Base-by-base conservation (phyloP, 768 basidiomycete species). In the Crepidotus variabilis region DNA sequence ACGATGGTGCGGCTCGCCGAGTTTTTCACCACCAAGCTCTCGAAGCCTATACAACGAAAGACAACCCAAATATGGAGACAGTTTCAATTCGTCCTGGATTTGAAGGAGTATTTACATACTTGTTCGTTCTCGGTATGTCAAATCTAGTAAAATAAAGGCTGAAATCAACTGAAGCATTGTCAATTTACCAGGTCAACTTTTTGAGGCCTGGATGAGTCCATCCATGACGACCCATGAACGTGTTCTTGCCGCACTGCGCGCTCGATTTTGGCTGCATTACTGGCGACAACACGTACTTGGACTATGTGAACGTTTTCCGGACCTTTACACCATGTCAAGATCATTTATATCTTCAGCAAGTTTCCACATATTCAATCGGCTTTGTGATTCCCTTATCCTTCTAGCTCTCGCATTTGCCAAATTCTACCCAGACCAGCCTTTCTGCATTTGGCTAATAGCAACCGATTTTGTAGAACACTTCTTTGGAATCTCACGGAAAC, bases 401-500 rank as follows among this genome's bases (percentile, higher is more conserved):
- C 61, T 67, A 0, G 55, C 55, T 2, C 49, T 68, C 20, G 61
- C 61, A 3, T 67, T 62, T 51, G 4, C 57, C 0, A 33, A 45
- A n/a, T 46, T 49, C 28, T 67, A 69, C 22, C 64, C 65, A 6
- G 33, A 58, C 32, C 52, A 62, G 2, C 61, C 67, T 1, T 68
- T 68, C 50, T 67, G 65, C 47, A 62, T 63, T 1, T 65, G 64
- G 63, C 23, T 64, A 1, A 52, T 61, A 10, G 64, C 60, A 0
- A 68, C 68, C 0, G 62, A 64, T 9, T 65, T 67, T 23, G 61
- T 69, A 6, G 67, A 69, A 52, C 67, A 68, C 35, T 68, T 69
- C 61, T 69, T 68, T 47, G 66, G 67, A 0, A 57, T 68, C 2
- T 65, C 66, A 0, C 59, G 63, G 2, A 58, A 61, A 50, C 54